Conservation (phyloP, 2,329 filamentous ascomycete species). For the Colletotrichum phormii region DNA sequence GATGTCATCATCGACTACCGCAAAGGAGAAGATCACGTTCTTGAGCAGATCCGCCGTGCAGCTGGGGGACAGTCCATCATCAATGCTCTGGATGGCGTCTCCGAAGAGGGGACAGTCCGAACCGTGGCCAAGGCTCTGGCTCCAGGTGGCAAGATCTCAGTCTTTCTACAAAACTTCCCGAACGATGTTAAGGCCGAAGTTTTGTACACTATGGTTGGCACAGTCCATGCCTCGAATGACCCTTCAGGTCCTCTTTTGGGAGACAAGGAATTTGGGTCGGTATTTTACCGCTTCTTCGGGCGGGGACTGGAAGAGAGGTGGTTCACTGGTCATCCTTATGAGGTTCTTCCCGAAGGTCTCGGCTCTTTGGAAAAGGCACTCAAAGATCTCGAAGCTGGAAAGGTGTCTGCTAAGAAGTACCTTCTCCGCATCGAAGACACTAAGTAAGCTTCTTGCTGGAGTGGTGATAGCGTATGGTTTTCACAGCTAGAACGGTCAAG, state of each 20-base stretch:
- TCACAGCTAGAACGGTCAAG: neutral
- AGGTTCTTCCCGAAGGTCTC: neutral
- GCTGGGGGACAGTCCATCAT: neutral
- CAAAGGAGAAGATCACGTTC: slow-evolving; percentile 5
- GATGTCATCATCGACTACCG: slow-evolving; percentile 41
- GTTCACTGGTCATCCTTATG: neutral
- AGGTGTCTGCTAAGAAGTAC: neutral
- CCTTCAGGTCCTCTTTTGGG: neutral
- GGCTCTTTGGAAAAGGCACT: neutral
- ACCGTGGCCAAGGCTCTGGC: neutral
- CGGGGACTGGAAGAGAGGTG: neutral
- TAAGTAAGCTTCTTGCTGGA: neutral
- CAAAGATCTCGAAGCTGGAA: neutral
- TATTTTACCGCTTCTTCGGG: neutral
- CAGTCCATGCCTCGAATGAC: neutral
- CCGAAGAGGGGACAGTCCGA: neutral
- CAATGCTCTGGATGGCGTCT: neutral
- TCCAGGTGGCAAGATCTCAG: neutral
- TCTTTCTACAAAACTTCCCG: neutral
- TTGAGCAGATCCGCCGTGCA: neutral
- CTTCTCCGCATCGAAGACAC: neutral
- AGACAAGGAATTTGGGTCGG: neutral
- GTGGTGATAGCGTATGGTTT: neutral
- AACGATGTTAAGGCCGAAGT: neutral
- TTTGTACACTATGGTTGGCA: neutral